Evolutionary conservation across 2,329 filamentous ascomycete genomes (phyloP).

Genomic region (Lachnellula suecica): DNA sequence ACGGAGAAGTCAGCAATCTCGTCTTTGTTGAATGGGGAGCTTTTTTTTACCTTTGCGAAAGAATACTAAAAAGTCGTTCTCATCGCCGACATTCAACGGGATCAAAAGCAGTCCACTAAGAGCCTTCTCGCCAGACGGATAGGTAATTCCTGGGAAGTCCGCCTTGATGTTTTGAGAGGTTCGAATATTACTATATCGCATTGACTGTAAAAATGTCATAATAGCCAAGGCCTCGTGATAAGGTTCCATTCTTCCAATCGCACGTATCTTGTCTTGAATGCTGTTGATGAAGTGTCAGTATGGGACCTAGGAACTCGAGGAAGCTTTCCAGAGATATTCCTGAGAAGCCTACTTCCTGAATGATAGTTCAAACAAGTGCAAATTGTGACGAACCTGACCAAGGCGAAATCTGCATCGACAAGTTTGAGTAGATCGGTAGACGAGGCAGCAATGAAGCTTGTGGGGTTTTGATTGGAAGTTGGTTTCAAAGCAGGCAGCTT

Average conservation of each 20-base stretch:
- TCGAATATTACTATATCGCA: slow-evolving; percentile 13
- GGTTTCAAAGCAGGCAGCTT: slow-evolving; percentile 8
- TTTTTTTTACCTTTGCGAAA: slow-evolving; percentile 21
- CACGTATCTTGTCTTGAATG: slow-evolving; percentile 22
- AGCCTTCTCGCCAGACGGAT: slow-evolving; percentile 14
- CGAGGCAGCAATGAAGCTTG: slow-evolving; percentile 20
- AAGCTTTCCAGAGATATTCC: too few species aligned
- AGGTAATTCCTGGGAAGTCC: slow-evolving; percentile 21
- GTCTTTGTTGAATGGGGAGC: slow-evolving; percentile 23
- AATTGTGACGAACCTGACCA: too few species aligned
- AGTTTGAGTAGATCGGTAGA: slow-evolving; percentile 21
- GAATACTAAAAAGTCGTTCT: slow-evolving; percentile 26
- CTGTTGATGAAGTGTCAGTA: too few species aligned
- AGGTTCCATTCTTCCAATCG: slow-evolving; percentile 23
- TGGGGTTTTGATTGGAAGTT: slow-evolving; percentile 11
- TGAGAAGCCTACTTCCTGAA: too few species aligned
- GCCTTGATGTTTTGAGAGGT: slow-evolving; percentile 19
- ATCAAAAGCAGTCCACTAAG: slow-evolving; percentile 23
- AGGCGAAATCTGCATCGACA: slow-evolving; percentile 25
- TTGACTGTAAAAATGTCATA: slow-evolving; percentile 18
- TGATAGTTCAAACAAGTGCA: too few species aligned
- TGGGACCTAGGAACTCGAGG: too few species aligned
- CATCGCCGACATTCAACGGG: slow-evolving; percentile 22
- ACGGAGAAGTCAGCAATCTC: too few species aligned
- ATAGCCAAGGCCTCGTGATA: slow-evolving; percentile 24